phyloP scores from a whole-genome alignment of 495 filamentous ascomycete genomes.

The Parathielavia hyrcaniae region DNA sequence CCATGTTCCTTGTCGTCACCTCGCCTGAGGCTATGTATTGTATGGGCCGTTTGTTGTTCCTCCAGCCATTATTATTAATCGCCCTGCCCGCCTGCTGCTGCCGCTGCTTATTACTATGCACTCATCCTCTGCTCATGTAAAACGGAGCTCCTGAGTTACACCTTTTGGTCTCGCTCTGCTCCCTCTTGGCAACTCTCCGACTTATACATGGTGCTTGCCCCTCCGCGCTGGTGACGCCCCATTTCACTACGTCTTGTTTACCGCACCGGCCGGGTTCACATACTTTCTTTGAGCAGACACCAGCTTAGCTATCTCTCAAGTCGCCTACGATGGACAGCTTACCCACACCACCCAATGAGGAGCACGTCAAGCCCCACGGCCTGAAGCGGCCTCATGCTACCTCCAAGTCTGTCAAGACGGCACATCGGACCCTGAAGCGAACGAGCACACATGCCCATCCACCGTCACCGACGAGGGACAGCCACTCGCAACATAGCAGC shows the following conservation, averaged over 20 bases:
- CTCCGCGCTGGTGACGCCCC: not conserved
- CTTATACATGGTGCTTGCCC: not conserved
- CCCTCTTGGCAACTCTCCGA: not conserved
- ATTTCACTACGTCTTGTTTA: constrained; percentile 12
- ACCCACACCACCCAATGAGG: constrained; percentile 44
- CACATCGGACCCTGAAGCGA: constrained; percentile 28
- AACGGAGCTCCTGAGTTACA: constrained; percentile 1
- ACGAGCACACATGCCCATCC: constrained; percentile 30
- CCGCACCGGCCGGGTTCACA: not conserved
- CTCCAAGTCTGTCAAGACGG: constrained; percentile 31
- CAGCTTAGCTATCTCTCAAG: not conserved
- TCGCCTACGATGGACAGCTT: constrained; percentile 40
- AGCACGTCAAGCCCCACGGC: constrained; percentile 31
- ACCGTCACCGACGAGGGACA: constrained; percentile 26
- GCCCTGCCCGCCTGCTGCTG: not conserved
- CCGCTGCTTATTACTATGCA: constrained; percentile 6
- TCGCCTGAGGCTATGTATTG: not conserved
- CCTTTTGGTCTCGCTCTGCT: not conserved
- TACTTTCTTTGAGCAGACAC: not conserved
- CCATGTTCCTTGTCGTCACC: not conserved
- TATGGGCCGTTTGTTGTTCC: not conserved
- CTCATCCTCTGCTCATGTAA: not conserved
- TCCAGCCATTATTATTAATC: constrained; percentile 11
- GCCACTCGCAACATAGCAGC: constrained; percentile 24
- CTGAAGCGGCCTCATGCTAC: constrained; percentile 23